These are phyloP conservation scores for Eucalyptus curtisii DNA, from an alignment of 345 rosid genomes.

Conservation along the genomic window DNA sequence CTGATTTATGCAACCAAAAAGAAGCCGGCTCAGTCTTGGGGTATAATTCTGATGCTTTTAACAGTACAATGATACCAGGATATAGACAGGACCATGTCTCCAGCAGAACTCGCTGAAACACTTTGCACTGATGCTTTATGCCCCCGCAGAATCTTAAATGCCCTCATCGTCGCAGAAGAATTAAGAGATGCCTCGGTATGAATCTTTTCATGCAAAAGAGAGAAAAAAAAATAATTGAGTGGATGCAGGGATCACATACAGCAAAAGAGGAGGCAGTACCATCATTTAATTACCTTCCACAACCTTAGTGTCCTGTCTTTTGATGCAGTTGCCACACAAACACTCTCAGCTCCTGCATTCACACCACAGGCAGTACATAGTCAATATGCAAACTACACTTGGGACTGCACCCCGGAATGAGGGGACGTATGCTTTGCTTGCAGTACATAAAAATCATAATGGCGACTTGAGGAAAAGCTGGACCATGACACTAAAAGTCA, in stretches of 20 bases:
- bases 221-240: not conserved
- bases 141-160: constrained; percentile 74
- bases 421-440: not conserved
- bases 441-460: not conserved
- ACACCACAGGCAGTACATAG: not conserved
- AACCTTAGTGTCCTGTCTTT: constrained; percentile 86
- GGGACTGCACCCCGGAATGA: not conserved
- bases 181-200: constrained; percentile 23
- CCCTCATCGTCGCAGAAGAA: constrained; percentile 33
- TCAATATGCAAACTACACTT: not conserved
- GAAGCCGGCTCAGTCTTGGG: not conserved
- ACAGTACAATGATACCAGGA: not conserved
- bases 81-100: constrained; percentile 49
- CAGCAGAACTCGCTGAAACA: constrained; percentile 52
- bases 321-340: constrained; percentile 73
- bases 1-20: constrained; percentile 14
- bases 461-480: not conserved
- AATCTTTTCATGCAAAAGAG: constrained; percentile 27
- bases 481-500: not conserved
- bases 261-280: not conserved
- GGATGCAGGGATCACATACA: not conserved
- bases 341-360: constrained; percentile 26
- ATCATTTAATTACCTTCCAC: constrained; percentile 63
- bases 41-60: not conserved
- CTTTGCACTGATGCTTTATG: constrained; percentile 85